Evolutionary conservation across 2,329 filamentous ascomycete species (phyloP), one percentile per base, ranked within the genome.

Genomic region (Celoporthe dispersa): DNA sequence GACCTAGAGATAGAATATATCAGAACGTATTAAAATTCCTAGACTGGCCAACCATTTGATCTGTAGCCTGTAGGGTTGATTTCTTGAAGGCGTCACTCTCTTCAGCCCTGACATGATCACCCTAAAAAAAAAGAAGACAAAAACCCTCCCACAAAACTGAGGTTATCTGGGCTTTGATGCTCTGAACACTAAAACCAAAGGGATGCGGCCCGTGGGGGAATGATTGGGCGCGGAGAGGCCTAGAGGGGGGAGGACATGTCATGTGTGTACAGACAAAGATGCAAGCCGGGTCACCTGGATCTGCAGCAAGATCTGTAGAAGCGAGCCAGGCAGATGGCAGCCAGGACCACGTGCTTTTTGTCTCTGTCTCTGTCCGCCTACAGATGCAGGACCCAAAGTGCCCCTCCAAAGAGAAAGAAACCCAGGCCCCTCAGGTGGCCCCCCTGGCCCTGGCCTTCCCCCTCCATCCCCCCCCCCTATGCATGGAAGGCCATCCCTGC

Each of bases 151-250:
- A n/a, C n/a, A n/a, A n/a, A n/a, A n/a, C n/a, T n/a, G n/a, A n/a
- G n/a, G n/a, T n/a, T n/a, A n/a, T n/a, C 19, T 31, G 25, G 51
- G 53, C 12, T 19, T 2, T 16, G n/a, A 16, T 14, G 25, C 11
- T 6, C 5, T 14, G 28, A 55, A 28, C 19, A 57, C 19, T 7
- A 19, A 57, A 16, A 8, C 5, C 53, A 57, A 28, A 16, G 53
- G 25, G 3, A 57, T 57, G 12, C 14, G 25, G 53, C 53, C 14
- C 53, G 53, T 57, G 53, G 53, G 14, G 53, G 3, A 57, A 57
- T 57, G 53, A 57, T 57, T 57, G 53, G 53, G 31, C 28, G 25
- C n/a, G 25, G 53, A 57, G 53, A 57, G 25, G 53, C 28, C 53
- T 28, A 2, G 25, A 57, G 51, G 22, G 39, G 7, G 44, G 14